Evolutionary conservation across 257 asterid species (phyloP).

Genomic region (Solanum clarkiae): DNA sequence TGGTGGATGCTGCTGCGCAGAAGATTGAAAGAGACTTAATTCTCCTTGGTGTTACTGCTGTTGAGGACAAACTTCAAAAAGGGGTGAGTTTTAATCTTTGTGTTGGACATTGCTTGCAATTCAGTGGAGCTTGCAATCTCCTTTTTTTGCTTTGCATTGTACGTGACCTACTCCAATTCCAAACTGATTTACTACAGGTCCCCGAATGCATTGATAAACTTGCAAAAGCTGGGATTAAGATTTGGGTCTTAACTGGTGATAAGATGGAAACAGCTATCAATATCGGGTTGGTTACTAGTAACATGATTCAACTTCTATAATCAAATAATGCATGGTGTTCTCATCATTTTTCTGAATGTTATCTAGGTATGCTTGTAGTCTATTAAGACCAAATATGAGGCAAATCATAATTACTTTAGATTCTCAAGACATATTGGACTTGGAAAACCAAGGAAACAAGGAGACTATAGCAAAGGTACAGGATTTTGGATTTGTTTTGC

Average conservation of each 20-base stretch:
- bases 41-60: slow-evolving; percentile 95
- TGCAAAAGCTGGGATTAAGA: slow-evolving; percentile 72
- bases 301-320: not conserved
- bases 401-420: slow-evolving; percentile 75
- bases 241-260: slow-evolving; percentile 98
- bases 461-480: slow-evolving; percentile 54
- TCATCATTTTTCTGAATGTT: not conserved
- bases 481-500: not conserved
- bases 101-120: not conserved
- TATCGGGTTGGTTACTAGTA: slow-evolving; percentile 52
- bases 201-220: slow-evolving; percentile 92
- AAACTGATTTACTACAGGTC: slow-evolving; percentile 38
- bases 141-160: not conserved
- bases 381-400: slow-evolving; percentile 74
- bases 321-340: not conserved
- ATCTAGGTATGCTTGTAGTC: slow-evolving; percentile 81
- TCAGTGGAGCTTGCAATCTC: not conserved
- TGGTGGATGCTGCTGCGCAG: slow-evolving; percentile 78
- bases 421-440: slow-evolving; percentile 36
- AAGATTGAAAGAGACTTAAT: slow-evolving; percentile 61
- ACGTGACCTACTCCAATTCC: not conserved
- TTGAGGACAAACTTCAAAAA: slow-evolving; percentile 92
- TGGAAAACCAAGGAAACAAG: slow-evolving; percentile 69
- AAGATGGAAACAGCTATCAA: slow-evolving; percentile 99
- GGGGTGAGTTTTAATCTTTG: slow-evolving; percentile 50